Base-by-base conservation (phyloP, 805 yeast genomes). In the Starmerella davenportii region DNA sequence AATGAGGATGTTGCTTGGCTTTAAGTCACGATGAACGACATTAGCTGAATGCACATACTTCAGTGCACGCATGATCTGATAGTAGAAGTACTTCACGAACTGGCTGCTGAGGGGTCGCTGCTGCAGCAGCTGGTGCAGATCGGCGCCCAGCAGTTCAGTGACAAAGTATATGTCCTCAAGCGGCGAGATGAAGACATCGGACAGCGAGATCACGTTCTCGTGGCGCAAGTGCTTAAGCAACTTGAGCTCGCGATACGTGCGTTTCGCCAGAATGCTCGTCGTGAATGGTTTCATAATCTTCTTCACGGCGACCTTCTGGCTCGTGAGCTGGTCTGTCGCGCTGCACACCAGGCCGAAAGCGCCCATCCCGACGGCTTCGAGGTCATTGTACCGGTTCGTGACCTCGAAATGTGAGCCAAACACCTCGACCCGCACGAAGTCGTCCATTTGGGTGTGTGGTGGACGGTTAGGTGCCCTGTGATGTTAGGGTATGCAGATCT, bases 351-450 rank as follows among this genome's bases (percentile, higher is more conserved):
- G 68, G 4, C 99, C 99, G 57, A 90, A 90, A 5, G 98, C 98
- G 20, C 99, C 99, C 99, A 90, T 90, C 0, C 99, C 99, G 37
- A 90, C 95, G 2, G 99, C 98, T 54, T 84, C 87, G 44, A 90
- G 68, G 54, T 87, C 94, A 3, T 80, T 71, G 62, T 90, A 90
- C 15, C 53, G 51, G 35, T 49, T 48, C 20, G 54, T 51, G 39
- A 51, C 48, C 48, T 51, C 54, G 41, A 51, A 45, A 36, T 45
- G 39, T 36, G 48, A 45, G 40, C 51, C 54, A 34, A 48, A 43
- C 35, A 44, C 48, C 45, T 41, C 44, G 24, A 51, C 53, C 20
- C 53, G 52, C 38, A 50, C 48, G 32, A 51, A 51, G 32, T 51
- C 53, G 42, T 48, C 48, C 50, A 48, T 49, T 23, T 23, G 7